A percentile compares a stretch with the other conserved stretches of the same genome.
Evolutionary conservation across 73 alveolate genomes (phyloP).

Genomic region (Paraurostyla sp.): DNA sequence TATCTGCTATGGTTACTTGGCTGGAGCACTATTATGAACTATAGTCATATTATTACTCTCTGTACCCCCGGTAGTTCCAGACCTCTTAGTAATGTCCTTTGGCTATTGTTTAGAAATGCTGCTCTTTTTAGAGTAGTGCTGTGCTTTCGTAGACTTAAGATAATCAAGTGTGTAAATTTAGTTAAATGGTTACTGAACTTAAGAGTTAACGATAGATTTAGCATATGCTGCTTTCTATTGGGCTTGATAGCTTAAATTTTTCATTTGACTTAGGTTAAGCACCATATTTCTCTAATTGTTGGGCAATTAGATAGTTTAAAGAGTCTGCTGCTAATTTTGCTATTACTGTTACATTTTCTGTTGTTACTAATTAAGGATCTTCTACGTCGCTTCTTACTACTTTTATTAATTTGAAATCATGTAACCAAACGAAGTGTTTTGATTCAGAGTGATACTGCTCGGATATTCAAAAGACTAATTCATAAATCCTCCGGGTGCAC

Average conservation of each 20-base stretch:
- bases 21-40: no score
- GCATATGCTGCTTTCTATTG: slow-evolving; percentile 4
- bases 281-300: slow-evolving; percentile 13
- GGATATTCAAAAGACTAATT: slow-evolving; percentile 53
- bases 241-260: neutral
- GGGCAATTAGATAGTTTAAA: neutral
- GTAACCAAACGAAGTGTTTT: slow-evolving; percentile 8
- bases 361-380: neutral
- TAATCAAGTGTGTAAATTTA: slow-evolving; percentile 22
- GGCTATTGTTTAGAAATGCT: slow-evolving; percentile 52
- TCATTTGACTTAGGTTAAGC: neutral
- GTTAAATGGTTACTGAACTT: slow-evolving; percentile 20
- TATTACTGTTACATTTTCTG: neutral
- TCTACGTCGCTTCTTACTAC: neutral
- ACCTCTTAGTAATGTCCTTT: slow-evolving; percentile 35
- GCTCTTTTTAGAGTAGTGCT: slow-evolving; percentile 40
- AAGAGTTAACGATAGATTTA: slow-evolving; percentile 14
- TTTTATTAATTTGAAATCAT: neutral
- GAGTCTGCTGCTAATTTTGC: neutral
- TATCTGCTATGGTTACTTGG: neutral
- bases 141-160: slow-evolving; percentile 18
- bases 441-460: slow-evolving; percentile 25
- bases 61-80: slow-evolving; percentile 58
- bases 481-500: slow-evolving; percentile 23
- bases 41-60: slow-evolving; percentile 3